Conservation (phyloP, 164 flowering plant genomes). For the Piper betle region DNA sequence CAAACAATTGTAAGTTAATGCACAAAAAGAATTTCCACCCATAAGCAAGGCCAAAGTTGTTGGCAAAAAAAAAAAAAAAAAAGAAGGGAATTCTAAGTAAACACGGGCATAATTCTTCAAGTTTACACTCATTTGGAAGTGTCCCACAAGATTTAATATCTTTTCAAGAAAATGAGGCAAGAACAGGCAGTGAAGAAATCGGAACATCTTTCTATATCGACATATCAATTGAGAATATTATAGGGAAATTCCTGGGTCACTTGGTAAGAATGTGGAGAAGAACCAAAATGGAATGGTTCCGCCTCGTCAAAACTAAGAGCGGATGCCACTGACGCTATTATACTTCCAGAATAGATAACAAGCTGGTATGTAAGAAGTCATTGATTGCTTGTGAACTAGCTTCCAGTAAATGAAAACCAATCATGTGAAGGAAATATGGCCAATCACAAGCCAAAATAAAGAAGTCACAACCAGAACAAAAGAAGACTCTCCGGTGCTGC, state of each 20-base stretch:
- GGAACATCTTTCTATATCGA: slow-evolving; percentile 1
- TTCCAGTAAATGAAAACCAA: not conserved
- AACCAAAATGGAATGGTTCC: slow-evolving; percentile 1
- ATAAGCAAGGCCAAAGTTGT: no score
- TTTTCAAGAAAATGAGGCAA: slow-evolving; percentile 8
- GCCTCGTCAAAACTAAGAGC: slow-evolving; percentile 1
- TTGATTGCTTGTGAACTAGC: not conserved
- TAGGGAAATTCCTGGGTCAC: slow-evolving; percentile 5
- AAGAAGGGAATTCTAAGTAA: no score
- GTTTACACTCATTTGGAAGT: slow-evolving; percentile 2
- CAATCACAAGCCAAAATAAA: not conserved
- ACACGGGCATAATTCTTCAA: no score
- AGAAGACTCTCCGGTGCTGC: slow-evolving; percentile 53
- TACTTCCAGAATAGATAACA: no score
- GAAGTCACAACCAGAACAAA: not conserved
- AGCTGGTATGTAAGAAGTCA: no score
- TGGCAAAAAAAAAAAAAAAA: no score
- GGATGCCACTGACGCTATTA: not conserved
- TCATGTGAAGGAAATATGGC: not conserved
- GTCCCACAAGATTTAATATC: slow-evolving; percentile 6
- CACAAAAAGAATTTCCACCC: no score
- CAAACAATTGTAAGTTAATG: no score
- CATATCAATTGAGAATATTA: slow-evolving; percentile 2
- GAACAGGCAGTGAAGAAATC: slow-evolving; percentile 4
- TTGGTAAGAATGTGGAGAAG: slow-evolving; percentile 5